Percentiles rank a stretch among this genome's conserved stretches.
phyloP scores from a whole-genome alignment of 2,329 filamentous ascomycete genomes.

The Colletotrichum neosansevieriae region DNA sequence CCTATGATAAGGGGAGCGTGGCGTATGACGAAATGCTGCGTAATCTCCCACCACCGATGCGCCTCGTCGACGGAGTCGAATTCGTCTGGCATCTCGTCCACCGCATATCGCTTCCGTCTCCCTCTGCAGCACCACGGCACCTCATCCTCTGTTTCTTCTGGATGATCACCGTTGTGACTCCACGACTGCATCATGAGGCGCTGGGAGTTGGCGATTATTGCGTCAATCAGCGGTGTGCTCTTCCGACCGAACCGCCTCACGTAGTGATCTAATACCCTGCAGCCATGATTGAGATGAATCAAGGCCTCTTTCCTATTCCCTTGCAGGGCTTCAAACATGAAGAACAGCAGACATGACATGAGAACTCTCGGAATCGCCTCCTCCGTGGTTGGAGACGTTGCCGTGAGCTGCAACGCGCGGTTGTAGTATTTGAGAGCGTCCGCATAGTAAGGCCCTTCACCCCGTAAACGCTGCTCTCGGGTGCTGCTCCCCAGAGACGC shows the following conservation, averaged over 20 bases:
- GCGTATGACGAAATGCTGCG: conserved; percentile 29
- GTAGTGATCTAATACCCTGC: conserved; percentile 20
- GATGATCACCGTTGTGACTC: conserved; percentile 32
- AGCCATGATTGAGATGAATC: conserved; percentile 54
- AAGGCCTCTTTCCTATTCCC: conserved; percentile 55
- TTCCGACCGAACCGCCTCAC: background rate
- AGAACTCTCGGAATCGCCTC: conserved; percentile 38
- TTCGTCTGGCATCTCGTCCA: conserved; percentile 31
- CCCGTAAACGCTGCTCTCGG: conserved; percentile 24
- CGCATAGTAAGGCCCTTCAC: conserved; percentile 6
- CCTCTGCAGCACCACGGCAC: conserved; percentile 36
- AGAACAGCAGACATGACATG: conserved; percentile 55
- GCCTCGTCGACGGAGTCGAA: conserved; percentile 30
- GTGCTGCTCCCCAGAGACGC: conserved; percentile 17
- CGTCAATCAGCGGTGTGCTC: conserved; percentile 17
- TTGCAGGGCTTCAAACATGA: conserved; percentile 55
- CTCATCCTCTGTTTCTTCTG: background rate
- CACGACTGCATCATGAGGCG: conserved; percentile 37
- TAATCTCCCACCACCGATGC: conserved; percentile 35
- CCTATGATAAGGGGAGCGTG: conserved; percentile 27
- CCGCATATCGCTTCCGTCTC: conserved; percentile 15
- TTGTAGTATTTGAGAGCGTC: conserved; percentile 30
- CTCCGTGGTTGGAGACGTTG: conserved; percentile 4
- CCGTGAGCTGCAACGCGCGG: conserved; percentile 23
- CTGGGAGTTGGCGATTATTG: conserved; percentile 25